Conservation (phyloP, 306 rosid genomes). For the Arachis hypogaea region DNA sequence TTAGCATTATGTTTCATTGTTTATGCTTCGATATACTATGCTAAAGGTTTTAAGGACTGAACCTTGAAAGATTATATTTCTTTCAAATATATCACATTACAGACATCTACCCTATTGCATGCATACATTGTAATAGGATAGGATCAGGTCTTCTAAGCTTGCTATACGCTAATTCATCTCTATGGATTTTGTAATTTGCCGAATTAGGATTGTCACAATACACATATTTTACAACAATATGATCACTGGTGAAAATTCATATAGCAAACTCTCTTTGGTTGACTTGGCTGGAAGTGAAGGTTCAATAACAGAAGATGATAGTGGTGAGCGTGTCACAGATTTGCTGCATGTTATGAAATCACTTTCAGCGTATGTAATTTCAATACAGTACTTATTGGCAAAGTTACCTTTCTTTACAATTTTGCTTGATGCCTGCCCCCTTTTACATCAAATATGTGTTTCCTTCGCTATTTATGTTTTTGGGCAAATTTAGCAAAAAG, state of each 20-base stretch:
- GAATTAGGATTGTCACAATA: conserved; percentile 74
- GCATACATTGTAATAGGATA: conserved; percentile 16
- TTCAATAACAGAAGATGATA: conserved; percentile 80
- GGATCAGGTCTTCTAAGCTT: not conserved
- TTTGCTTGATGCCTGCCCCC: conserved; percentile 11
- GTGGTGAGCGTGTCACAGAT: conserved; percentile 89
- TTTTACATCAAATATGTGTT: conserved; percentile 16
- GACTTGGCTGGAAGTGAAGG: conserved; percentile 99
- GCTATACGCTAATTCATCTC: conserved; percentile 40
- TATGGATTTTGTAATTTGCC: conserved; percentile 43
- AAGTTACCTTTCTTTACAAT: conserved; percentile 27
- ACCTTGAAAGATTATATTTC: conserved; percentile 5
- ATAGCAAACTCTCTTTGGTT: conserved; percentile 87
- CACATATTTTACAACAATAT: conserved; percentile 74
- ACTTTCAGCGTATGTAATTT: conserved; percentile 87
- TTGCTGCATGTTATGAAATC: conserved; percentile 98
- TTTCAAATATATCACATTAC: not conserved
- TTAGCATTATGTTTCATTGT: not conserved
- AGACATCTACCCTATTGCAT: not conserved
- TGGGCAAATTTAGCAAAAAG: conserved; percentile 36
- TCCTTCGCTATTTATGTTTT: conserved; percentile 13
- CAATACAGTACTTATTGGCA: conserved; percentile 29
- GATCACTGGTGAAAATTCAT: conserved; percentile 76
- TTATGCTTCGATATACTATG: conserved; percentile 6
- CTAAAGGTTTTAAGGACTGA: conserved; percentile 18